Evolutionary conservation across 345 rosid species (phyloP).

Genomic region (Zanthoxylum bungeanum): DNA sequence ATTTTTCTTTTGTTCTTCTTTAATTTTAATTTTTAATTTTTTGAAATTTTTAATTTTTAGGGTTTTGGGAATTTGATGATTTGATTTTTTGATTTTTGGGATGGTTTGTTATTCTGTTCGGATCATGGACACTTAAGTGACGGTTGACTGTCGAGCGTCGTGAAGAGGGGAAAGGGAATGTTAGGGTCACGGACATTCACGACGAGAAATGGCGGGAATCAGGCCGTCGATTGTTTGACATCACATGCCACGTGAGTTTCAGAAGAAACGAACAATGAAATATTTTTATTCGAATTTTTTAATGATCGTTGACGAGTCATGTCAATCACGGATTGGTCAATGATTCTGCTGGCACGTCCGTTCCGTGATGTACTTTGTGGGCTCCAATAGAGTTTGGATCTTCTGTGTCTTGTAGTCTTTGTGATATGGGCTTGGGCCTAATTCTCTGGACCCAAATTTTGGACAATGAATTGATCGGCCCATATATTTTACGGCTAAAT

Average conservation of each 20-base stretch:
- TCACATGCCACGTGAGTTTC: not conserved
- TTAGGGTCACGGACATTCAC: not conserved
- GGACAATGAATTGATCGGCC: too few species aligned
- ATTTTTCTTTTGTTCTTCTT: constrained; percentile 5
- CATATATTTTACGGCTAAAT: too few species aligned
- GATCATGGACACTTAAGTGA: constrained; percentile 26
- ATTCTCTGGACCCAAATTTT: not conserved
- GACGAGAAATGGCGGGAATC: not conserved
- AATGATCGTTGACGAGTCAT: not conserved
- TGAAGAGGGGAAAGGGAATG: not conserved
- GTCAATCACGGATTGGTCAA: not conserved
- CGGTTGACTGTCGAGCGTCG: not conserved
- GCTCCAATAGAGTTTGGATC: not conserved
- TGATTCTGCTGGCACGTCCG: too few species aligned
- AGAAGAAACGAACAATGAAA: too few species aligned
- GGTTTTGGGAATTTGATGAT: not conserved
- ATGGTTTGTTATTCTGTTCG: constrained; percentile 31
- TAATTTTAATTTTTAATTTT: not conserved
- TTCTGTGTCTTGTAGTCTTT: not conserved
- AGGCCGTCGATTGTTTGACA: not conserved
- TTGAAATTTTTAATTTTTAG: too few species aligned
- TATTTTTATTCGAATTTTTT: not conserved
- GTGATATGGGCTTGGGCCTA: not conserved
- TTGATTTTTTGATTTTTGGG: constrained; percentile 13
- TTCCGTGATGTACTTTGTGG: too few species aligned